Evolutionary conservation across 2,329 filamentous ascomycete genomes (phyloP), one percentile per base, ranked within the genome.

Genomic region (Botryotinia convoluta): DNA sequence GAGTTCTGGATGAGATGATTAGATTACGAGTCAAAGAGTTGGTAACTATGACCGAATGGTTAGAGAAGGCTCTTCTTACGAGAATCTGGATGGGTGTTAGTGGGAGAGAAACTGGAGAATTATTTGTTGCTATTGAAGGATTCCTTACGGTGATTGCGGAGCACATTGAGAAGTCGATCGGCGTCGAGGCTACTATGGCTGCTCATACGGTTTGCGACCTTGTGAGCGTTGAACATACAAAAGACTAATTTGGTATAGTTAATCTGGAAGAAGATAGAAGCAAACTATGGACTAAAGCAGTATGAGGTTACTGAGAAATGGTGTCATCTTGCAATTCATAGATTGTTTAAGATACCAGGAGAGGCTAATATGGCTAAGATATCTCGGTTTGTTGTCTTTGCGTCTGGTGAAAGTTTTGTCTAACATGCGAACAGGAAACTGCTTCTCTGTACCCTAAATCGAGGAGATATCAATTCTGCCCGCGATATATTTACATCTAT

Each of bases 241-340:
- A 16, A 45, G 22, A 48, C 76, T 79, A 62, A 79, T 44, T 51
- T 26, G 18, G 16, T 10, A 75, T 74, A 95, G 92, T 81, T 97
- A 5, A 83, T 97, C 5, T 98, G 94, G 94, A 96, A 94, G 82
- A 88, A 86, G 39, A 85, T 93, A n/a, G 92, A 94, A 70, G 82
- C 84, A 1, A 84, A 85, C 22, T 89, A 88, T 75, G 82, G 82
- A 1, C 85, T 87, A 45, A 83, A 85, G 2, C 82, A 89, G 26
- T 87, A 87, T 72, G 83, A 85, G 3, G 76, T 84, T 22, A 87
- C 91, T 1, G 87, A 91, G 75, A 82, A 84, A 69, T 98, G 93
- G 94, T 97, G 93, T 77, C 85, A 82, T 12, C 80, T 94, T 29
- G 90, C 92, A 0, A 84, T 92, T 20, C 91, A 94, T 78, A 80